These are phyloP conservation scores for Dicorynia guianensis DNA, from an alignment of 306 rosid genomes.

Conservation along the genomic window DNA sequence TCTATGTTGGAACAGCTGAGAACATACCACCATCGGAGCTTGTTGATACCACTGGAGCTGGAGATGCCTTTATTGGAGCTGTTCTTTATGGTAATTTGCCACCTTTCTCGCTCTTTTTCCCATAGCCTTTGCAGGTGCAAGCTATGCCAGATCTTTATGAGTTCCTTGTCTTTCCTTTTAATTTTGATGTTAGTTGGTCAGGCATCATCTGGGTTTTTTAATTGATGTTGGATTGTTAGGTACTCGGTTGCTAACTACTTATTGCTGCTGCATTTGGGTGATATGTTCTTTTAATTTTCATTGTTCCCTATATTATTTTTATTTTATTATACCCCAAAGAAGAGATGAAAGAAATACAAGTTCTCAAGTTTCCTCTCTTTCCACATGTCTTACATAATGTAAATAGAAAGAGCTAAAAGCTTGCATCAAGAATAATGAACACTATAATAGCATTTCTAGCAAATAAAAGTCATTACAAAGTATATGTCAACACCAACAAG, in stretches of 20 bases:
- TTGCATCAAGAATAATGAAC: no score
- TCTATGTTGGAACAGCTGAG: constrained; percentile 87
- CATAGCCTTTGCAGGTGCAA: neutral
- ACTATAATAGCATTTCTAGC: no score
- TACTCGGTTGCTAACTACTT: neutral
- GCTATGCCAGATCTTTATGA: neutral
- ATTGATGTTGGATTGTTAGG: no score
- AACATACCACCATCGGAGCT: constrained; percentile 80
- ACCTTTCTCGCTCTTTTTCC: constrained; percentile 31
- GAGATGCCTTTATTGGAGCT: constrained; percentile 98
- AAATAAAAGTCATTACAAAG: no score
- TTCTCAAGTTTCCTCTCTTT: neutral
- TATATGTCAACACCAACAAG: no score
- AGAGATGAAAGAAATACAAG: neutral
- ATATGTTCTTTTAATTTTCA: neutral
- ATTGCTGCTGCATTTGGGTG: neutral
- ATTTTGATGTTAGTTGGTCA: neutral
- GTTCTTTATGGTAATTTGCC: constrained; percentile 74
- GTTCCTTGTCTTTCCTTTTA: neutral
- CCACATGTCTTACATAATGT: neutral
- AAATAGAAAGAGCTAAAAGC: no score
- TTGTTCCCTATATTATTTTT: neutral
- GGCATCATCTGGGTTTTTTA: no score
- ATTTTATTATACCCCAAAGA: neutral
- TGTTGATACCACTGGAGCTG: constrained; percentile 95